Base-by-base conservation (phyloP, 208 protist species). In the Naegleria lovaniensis region DNA sequence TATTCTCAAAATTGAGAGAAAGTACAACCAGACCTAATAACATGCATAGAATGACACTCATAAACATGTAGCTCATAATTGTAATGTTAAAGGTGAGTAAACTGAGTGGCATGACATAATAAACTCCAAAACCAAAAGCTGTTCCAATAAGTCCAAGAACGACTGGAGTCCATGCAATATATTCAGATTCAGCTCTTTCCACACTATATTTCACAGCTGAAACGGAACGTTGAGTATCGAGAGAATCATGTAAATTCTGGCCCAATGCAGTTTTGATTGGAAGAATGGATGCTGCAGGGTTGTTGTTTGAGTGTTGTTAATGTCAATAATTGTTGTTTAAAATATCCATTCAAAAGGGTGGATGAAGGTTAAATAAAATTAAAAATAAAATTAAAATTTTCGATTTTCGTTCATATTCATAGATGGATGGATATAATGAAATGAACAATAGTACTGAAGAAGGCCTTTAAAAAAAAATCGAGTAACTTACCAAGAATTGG, bases 41-140 rank as follows among this genome's bases (percentile, higher is more conserved):
- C 93, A 98, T 95, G n/a, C 93, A 94, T 84, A 98, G 90, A 7
- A 99, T 91, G 7, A 98, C 88, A 38, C 92, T 92, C 85, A 99
- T 97, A 93, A 99, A 98, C 91, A 99, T 97, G 93, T 97, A 96
- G 38, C 98, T 95, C 51, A 99, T 91, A 1, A 98, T 91, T 33
- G 76, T 84, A 1, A 98, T 90, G 89, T 99, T 96, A 89, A 96
- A 94, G 13, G 92, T 91, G 15, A 99, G 55, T 0, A 99, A 85
- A 0, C 93, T 92, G 38, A 96, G 93, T 38, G 98, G 98, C 36
- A 99, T 95, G 13, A 98, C 59, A 91, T 97, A 98, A 93, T 98
- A 98, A 16, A 99, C 90, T 6, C 96, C 91, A 84, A 97, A 95
- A 19, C 97, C 96, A 87, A 96, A 95, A 36, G 94, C 55, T 13